Base-by-base conservation (phyloP, 73 alveolate species). In the Paramecium octaurelia region DNA sequence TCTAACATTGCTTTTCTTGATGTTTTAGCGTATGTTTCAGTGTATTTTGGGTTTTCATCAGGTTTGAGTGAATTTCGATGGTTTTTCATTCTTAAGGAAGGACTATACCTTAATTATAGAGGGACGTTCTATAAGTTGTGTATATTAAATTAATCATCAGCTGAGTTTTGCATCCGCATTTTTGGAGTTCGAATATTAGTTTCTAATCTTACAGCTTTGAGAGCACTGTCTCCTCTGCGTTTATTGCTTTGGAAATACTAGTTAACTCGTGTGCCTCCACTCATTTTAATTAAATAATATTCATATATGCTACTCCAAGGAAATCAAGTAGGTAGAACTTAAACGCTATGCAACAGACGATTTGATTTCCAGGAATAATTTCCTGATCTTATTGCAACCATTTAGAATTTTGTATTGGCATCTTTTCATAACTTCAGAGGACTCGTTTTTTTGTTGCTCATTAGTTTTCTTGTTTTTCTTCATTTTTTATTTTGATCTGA, bases 341-440 rank as follows among this genome's bases (percentile, higher is more conserved):
- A 64, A 31, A 29, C 24, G 8, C 16, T 73, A 4, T 23, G 91
- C 46, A 40, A 80, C 75, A 48, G 76, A 44, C n/a, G 58, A 44
- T 8, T 80, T 80, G 12, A 80, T 80, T n/a, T 80, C 91, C 76
- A 43, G 44, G 21, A 80, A 80, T 10, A 44, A 44, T 43, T 80
- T 80, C 57, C 43, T 80, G 23, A 80, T 80, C 91, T 44, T 80
- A 44, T 80, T 40, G 14, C 76, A 80, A 3, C 46, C 50, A 42
- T 46, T 42, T 11, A 80, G 8, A 46, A 80, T 80, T 27, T 80
- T 44, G 73, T 80, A 43, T 80, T 10, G 6, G 16, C 89, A 76
- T 38, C 89, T 34, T 43, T 76, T 76, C 21, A 76, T 20, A 12
- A 23, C 24, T 12, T 48, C 59, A 3, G 59, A 31, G 5, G 54